Base-by-base conservation (phyloP, 257 asterid genomes). In the Solanum lignicaule region DNA sequence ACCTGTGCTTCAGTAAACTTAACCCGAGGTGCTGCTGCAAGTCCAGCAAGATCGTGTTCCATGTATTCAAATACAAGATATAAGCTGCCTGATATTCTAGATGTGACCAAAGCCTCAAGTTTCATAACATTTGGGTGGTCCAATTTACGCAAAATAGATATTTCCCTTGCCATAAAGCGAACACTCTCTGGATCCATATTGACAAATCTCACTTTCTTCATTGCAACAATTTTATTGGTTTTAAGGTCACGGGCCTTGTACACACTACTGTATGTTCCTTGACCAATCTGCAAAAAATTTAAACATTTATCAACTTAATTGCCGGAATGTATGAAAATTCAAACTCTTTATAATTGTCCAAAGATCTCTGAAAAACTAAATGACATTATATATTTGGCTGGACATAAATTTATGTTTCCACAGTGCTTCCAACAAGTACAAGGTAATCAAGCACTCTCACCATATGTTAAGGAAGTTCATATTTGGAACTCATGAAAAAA, bases 11-110 rank as follows among this genome's bases (percentile, higher is more conserved):
- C 98, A 1, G 99, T 92, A 71, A 97, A 95, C 89, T 96, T 93
- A 91, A 92, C 91, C 85, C 83, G 88, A 7, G 97, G 93, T 6
- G 96, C 90, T 1, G 94, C 91, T 9, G 92, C 55, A 87, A 97
- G 98, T n/a, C 99, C 99, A n/a, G 99, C 90, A 78, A 97, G 98
- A 89, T 97, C 99, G 31, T 97, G 99, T 86, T 97, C 99, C 99
- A 97, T 97, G 94, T 95, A 97, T 69, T 97, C 98, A 52, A 97
- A 97, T 23, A 95, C 98, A 48, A 97, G 98, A 88, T 97, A 97
- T 90, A 96, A 91, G 88, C 93, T 95, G 43, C 93, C 96, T 10
- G 99, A 94, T 14, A 93, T 92, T 85, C 93, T 92, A 52, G 99
- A 97, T 14, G 96, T 94, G 55, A 93, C 99, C 62, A 97, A 62